These are phyloP conservation scores for Sporobolomyces roseus DNA, from an alignment of 768 basidiomycete species.

Conservation along the genomic window DNA sequence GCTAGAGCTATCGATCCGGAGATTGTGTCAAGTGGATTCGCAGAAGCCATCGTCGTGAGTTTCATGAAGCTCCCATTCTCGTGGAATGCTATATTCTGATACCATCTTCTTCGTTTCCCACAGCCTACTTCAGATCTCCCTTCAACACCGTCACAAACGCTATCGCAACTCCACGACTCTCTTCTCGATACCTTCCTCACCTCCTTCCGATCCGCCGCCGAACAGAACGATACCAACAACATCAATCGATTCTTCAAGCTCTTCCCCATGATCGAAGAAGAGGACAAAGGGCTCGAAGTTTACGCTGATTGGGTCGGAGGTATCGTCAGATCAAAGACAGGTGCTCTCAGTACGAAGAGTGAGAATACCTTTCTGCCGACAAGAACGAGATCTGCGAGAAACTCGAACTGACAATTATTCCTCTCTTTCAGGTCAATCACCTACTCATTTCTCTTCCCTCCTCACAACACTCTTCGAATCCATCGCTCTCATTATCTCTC, in stretches of 20 bases:
- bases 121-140: slow-evolving; percentile 89
- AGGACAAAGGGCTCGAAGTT: slow-evolving; percentile 80
- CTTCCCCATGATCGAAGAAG: slow-evolving; percentile 93
- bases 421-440: slow-evolving; percentile 68
- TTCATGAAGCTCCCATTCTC: slow-evolving; percentile 3
- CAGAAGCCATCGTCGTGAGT: slow-evolving; percentile 79
- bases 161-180: slow-evolving; percentile 67
- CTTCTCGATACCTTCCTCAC: slow-evolving; percentile 71
- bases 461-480: slow-evolving; percentile 90
- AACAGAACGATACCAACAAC: slow-evolving; percentile 37
- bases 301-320: slow-evolving; percentile 85
- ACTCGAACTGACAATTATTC: neutral
- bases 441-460: slow-evolving; percentile 82
- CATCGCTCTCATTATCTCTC: slow-evolving; percentile 91
- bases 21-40: slow-evolving; percentile 77
- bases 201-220: slow-evolving; percentile 78
- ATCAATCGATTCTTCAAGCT: slow-evolving; percentile 81
- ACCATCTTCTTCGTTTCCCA: neutral
- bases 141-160: slow-evolving; percentile 75
- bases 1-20: slow-evolving; percentile 79
- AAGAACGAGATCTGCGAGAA: neutral
- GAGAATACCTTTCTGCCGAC: neutral
- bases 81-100: neutral
- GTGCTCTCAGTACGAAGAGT: slow-evolving; percentile 34
- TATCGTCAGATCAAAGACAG: slow-evolving; percentile 34